phyloP scores from a whole-genome alignment of 768 basidiomycete species.

The Boletus sp. region DNA sequence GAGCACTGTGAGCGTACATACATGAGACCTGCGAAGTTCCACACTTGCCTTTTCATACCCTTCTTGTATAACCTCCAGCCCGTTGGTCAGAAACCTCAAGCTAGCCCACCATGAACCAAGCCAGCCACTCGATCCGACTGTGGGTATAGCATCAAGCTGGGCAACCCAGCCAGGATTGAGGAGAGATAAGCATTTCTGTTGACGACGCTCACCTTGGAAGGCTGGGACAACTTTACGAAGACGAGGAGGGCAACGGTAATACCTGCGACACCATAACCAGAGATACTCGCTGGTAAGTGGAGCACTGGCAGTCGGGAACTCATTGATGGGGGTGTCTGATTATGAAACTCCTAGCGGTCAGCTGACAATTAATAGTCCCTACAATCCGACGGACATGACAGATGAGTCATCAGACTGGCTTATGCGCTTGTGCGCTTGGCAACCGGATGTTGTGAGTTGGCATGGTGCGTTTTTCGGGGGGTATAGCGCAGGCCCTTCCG shows the following conservation, averaged over 20 bases:
- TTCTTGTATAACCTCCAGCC: constrained; percentile 25
- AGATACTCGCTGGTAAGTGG: background rate
- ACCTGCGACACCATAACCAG: background rate
- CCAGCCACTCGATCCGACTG: constrained; percentile 24
- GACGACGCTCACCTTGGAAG: background rate
- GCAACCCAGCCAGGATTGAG: too few species aligned
- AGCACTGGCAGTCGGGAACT: background rate
- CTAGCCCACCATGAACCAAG: constrained; percentile 29
- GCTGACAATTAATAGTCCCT: too few species aligned
- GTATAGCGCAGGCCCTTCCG: too few species aligned
- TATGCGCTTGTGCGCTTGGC: too few species aligned
- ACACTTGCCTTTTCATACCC: constrained; percentile 31
- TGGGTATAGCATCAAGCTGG: constrained; percentile 31
- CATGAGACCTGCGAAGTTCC: background rate
- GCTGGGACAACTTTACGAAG: background rate
- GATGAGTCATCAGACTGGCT: too few species aligned
- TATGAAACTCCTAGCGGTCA: too few species aligned
- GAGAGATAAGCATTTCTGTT: background rate
- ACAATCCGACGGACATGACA: too few species aligned
- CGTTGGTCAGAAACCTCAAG: constrained; percentile 15
- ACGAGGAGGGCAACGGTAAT: background rate
- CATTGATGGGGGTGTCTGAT: background rate
- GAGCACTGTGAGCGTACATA: background rate
- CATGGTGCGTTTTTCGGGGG: too few species aligned
- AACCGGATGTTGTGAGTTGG: too few species aligned